These are phyloP conservation scores for Cercospora citrullina DNA, from an alignment of 2,329 filamentous ascomycete genomes.

Conservation along the genomic window DNA sequence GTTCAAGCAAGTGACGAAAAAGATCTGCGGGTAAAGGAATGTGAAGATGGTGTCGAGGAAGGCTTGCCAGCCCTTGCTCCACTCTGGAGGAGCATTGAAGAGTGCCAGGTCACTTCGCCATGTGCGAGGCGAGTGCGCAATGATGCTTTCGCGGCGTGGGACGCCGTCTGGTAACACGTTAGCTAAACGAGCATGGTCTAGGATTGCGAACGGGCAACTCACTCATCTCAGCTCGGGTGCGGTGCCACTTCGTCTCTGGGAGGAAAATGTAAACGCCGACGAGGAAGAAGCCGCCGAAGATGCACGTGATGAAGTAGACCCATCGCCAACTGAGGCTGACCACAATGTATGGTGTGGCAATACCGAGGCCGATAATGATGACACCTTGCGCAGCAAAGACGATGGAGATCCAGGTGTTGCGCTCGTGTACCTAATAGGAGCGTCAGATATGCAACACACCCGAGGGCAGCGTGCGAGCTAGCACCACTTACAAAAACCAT, in stretches of 20 bases:
- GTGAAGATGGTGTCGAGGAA: conserved; percentile 36
- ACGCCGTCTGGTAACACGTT: conserved; percentile 20
- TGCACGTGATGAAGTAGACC: conserved; percentile 35
- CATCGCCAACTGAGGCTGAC: conserved; percentile 35
- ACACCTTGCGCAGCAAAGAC: conserved; percentile 35
- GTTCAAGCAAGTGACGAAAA: conserved; percentile 38
- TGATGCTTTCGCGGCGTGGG: conserved; percentile 19
- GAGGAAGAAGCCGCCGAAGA: conserved; percentile 30
- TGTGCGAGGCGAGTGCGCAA: conserved; percentile 25
- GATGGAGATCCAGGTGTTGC: conserved; percentile 35
- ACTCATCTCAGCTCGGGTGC: conserved; percentile 32
- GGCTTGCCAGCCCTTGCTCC: conserved; percentile 30
- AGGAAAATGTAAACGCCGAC: conserved; percentile 32
- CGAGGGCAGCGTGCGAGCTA: not conserved
- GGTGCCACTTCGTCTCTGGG: conserved; percentile 35
- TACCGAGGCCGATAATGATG: conserved; percentile 36
- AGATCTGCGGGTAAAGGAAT: conserved; percentile 37
- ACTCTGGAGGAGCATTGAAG: conserved; percentile 28
- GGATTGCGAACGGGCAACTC: not conserved
- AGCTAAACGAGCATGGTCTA: not conserved
- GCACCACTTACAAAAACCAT: conserved; percentile 27
- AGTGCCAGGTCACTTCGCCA: conserved; percentile 32
- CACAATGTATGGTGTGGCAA: conserved; percentile 35
- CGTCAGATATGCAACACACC: not conserved
- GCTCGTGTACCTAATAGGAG: conserved; percentile 29